Evolutionary conservation across 805 yeast genomes (phyloP), one percentile per base, ranked within the genome.

Genomic region (Groenewaldozyma tartarivorans): DNA sequence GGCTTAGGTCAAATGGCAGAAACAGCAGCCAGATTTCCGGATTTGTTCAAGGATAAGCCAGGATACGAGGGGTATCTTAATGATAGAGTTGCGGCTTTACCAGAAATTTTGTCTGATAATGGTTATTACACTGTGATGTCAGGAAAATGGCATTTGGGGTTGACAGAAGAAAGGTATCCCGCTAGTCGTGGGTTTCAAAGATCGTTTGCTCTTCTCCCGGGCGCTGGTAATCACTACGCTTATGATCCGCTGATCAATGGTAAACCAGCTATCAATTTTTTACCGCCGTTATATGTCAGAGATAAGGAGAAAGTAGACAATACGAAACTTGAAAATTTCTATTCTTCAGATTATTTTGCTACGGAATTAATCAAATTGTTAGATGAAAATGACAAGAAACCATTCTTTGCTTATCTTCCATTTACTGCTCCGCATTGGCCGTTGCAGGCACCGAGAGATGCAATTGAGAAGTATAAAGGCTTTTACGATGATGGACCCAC

Each of bases 401-500:
- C 81, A 6, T 75, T 72, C 46, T 71, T 74, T 42, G 74, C 76
- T 3, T 55, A 63, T 19, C 57, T 76, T 42, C 75, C 80, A 4
- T 75, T 72, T 49, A 74, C 79, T 3, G 81, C 81, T 1, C 81
- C 81, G 2, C 81, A 75, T 51, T 76, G 81, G 81, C 81, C 81
- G 7, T 65, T 67, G 49, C 81, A 75, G 54, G 81, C 81, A 1
- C 79, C 79, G 4, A 55, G 55, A 37, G 70, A 69, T 4, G 52
- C 62, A 5, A 61, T 74, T 38, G 64, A 56, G 4, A 72, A 74
- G 43, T 72, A 75, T 52, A 61, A 62, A 40, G 75, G 75, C 3
- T 45, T 56, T 5, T 70, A 72, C 48, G 68, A 67, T 45, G 61
- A 57, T 5, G 80, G 80, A 2, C 78, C 78, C 2, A 65, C 59